Conservation (phyloP, 345 rosid species). For the Salix purpurea region DNA sequence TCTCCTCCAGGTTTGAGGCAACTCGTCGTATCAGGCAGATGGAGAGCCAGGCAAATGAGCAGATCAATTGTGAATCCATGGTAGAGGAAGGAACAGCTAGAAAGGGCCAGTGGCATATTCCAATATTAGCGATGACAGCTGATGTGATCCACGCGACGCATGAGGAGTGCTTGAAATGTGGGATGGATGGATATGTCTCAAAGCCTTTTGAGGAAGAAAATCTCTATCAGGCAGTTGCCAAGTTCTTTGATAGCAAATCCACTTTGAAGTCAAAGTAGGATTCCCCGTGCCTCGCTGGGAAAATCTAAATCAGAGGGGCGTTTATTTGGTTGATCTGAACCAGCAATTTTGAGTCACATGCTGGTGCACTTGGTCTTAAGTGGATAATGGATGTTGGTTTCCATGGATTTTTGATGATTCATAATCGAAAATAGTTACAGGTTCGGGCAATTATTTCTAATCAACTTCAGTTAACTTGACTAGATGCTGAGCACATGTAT, state of each 20-base stretch:
- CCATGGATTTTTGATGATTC: constrained; percentile 5
- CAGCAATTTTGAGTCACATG: constrained; percentile 39
- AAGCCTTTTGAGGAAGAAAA: constrained; percentile 96
- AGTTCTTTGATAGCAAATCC: constrained; percentile 63
- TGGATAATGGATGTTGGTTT: constrained; percentile 8
- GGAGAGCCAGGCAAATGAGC: constrained; percentile 67
- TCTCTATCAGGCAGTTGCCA: constrained; percentile 78
- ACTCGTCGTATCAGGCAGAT: constrained; percentile 69
- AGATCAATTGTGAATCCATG: constrained; percentile 25
- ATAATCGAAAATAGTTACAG: neutral
- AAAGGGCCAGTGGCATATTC: constrained; percentile 55
- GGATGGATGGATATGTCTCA: constrained; percentile 97
- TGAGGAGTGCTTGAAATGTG: constrained; percentile 75
- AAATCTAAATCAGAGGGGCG: neutral
- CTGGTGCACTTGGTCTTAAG: constrained; percentile 20
- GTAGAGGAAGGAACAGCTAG: constrained; percentile 16
- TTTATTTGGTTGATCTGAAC: constrained; percentile 1
- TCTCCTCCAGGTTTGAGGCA: constrained; percentile 70
- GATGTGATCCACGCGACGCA: constrained; percentile 92
- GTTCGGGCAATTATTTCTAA: constrained; percentile 24
- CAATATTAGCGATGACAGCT: constrained; percentile 95
- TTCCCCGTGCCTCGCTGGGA: neutral
- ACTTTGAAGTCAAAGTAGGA: constrained; percentile 20
- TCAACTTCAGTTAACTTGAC: constrained; percentile 27
- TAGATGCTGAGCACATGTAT: constrained; percentile 28